Percentiles rank a stretch among this genome's conserved stretches.
phyloP scores from a whole-genome alignment of 169 alveolate species.

The Eimeria necatrix region DNA sequence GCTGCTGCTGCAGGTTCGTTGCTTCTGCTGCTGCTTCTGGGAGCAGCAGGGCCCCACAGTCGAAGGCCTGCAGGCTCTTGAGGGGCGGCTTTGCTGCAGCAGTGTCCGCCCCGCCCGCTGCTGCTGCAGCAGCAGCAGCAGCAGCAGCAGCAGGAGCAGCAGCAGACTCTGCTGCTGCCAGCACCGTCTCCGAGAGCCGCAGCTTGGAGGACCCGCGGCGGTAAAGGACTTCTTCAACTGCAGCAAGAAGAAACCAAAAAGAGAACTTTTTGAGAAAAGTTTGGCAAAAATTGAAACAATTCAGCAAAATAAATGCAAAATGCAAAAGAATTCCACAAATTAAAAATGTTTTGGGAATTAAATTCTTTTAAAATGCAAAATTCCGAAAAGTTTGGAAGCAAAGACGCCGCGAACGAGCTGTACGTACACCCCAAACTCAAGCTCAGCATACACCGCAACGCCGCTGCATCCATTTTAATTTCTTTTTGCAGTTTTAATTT shows the following conservation, averaged over 20 bases:
- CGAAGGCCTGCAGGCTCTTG: slow-evolving; percentile 22
- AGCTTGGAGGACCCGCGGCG: slow-evolving; percentile 17
- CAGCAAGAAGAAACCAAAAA: neutral
- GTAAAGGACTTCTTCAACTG: slow-evolving; percentile 23
- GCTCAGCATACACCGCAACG: no score
- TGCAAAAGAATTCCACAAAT: no score
- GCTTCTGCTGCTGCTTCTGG: neutral
- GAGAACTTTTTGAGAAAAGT: neutral
- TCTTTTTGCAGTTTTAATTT: no score
- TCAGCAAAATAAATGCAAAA: no score
- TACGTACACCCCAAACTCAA: no score
- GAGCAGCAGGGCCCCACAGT: slow-evolving; percentile 5
- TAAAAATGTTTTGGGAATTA: no score
- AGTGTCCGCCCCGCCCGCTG: neutral
- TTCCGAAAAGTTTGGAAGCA: no score
- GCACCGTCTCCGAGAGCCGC: neutral
- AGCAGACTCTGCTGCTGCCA: slow-evolving; percentile 39
- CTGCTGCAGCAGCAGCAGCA: slow-evolving; percentile 5
- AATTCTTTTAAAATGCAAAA: no score
- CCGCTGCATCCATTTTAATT: no score
- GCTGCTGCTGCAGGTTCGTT: slow-evolving; percentile 13
- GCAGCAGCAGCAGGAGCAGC: slow-evolving; percentile 16
- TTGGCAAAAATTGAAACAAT: neutral
- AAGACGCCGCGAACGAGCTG: no score
- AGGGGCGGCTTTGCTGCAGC: neutral